phyloP scores from a whole-genome alignment of 73 alveolate species.

The Paraurostyla sp. region DNA sequence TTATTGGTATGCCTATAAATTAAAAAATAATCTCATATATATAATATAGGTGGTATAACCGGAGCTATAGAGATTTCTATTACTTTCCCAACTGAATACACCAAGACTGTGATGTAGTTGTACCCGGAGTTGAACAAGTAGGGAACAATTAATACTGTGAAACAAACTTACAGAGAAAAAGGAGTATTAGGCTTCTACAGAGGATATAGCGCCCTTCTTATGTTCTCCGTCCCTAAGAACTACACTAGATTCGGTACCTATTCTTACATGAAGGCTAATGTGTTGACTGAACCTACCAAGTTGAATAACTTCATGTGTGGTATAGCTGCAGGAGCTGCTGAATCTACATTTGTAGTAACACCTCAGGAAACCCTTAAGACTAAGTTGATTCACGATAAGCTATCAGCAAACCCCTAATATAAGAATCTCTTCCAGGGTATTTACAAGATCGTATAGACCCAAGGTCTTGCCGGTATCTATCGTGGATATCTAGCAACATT shows the following conservation, averaged over 20 bases:
- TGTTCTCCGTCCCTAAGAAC: constrained; percentile 94
- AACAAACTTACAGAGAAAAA: constrained; percentile 71
- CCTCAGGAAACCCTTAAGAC: constrained; percentile 95
- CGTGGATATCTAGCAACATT: constrained; percentile 91
- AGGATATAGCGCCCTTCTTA: constrained; percentile 89
- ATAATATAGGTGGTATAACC: constrained; percentile 87
- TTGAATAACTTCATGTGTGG: constrained; percentile 89
- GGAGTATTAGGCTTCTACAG: constrained; percentile 90
- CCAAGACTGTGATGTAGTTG: constrained; percentile 94
- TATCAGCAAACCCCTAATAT: constrained; percentile 84
- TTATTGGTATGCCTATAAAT: constrained; percentile 45
- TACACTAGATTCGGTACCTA: constrained; percentile 91
- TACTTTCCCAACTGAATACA: constrained; percentile 95
- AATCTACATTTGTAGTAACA: constrained; percentile 94
- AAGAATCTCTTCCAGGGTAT: constrained; percentile 91
- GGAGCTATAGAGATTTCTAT: constrained; percentile 95
- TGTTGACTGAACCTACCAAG: constrained; percentile 75
- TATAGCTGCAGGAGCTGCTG: constrained; percentile 91
- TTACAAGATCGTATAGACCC: constrained; percentile 72
- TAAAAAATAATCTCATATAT: background rate
- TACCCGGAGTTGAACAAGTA: constrained; percentile 84
- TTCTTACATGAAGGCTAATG: constrained; percentile 75
- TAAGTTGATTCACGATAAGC: constrained; percentile 91
- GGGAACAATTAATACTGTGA: constrained; percentile 82
- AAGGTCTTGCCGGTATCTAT: constrained; percentile 90